Evolutionary conservation across 164 flowering plant genomes (phyloP).

Genomic region (Kalanchoe fedtschenkoi): DNA sequence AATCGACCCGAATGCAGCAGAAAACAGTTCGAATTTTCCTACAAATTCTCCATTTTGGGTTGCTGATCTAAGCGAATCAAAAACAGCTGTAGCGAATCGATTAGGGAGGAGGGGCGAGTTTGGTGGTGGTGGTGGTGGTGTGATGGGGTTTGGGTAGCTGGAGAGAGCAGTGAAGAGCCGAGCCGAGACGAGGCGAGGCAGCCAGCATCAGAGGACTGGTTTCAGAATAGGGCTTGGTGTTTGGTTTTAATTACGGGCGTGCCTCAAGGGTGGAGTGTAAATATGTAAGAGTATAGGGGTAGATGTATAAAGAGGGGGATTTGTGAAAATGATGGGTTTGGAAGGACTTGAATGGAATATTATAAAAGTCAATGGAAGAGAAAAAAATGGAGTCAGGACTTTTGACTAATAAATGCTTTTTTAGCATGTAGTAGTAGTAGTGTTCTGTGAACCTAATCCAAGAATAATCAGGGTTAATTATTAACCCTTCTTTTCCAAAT

Average conservation of each 20-base stretch:
- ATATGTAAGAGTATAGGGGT: neutral
- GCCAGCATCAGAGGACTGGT: neutral
- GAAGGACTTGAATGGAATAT: slow-evolving; percentile 4
- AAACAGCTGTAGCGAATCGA: neutral
- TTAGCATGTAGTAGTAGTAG: too few species aligned
- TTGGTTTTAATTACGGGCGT: neutral
- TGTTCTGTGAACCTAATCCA: too few species aligned
- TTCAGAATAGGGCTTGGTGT: neutral
- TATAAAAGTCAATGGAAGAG: neutral
- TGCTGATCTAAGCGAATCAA: neutral
- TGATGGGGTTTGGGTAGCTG: neutral
- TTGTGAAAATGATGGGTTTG: neutral
- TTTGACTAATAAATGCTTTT: slow-evolving; percentile 45
- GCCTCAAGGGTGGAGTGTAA: neutral
- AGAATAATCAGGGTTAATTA: too few species aligned
- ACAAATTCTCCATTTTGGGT: neutral
- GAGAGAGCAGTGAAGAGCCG: neutral
- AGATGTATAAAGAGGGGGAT: neutral
- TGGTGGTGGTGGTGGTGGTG: neutral
- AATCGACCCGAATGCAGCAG: neutral
- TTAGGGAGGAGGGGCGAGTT: neutral
- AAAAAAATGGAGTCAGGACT: slow-evolving; percentile 17
- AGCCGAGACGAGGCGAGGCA: too few species aligned
- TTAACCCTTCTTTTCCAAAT: too few species aligned
- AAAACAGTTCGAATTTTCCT: neutral